Base-by-base conservation (phyloP, 1,284 basidiomycete genomes). In the Tilletia setariae region DNA sequence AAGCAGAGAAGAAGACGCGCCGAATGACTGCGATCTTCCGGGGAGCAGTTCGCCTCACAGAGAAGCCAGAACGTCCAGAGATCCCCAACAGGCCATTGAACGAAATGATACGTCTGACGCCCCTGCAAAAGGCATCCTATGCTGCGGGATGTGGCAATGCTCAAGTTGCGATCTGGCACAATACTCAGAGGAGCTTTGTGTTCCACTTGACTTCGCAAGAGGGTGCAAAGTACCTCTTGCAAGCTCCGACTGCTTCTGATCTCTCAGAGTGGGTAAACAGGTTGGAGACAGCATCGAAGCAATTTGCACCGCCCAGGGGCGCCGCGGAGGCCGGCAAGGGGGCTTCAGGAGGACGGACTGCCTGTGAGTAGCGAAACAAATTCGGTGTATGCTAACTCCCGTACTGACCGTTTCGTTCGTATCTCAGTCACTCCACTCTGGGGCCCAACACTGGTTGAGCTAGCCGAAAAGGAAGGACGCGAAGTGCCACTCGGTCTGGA, bases 21-120 rank as follows among this genome's bases (percentile, higher is more conserved):
- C 73, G 78, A 19, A 77, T 80, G 77, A 80, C 78, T 0, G 77
- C 78, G 23, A 70, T 80, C n/a, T 79, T 79, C 76, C 74, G 78
- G 15, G 76, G 76, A 19, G 77, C 77, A 13, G 74, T 79, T 0
- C 72, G 78, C 16, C 76, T 78, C 42, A 67, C 70, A 1, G 74
- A 78, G 47, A 74, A 74, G 72, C 68, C 67, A 1, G 72, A 77
- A 19, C 56, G 51, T 16, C 16, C 53, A 35, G 65, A 63, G n/a
- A 42, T 43, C 19, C 19, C 68, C 16, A 40, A 51, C 13, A 43
- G 56, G 21, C 30, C 66, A n/a, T 35, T 46, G 30, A 56, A 66
- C 8, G 76, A 78, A 66, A 67, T 78, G 42, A 71, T 79, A 67
- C 67, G 71, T 6, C 63, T 73, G 19, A 78, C 76, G 7, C 73